Base-by-base conservation (phyloP, 2,329 filamentous ascomycete genomes). In the Trichoderma sp. region DNA sequence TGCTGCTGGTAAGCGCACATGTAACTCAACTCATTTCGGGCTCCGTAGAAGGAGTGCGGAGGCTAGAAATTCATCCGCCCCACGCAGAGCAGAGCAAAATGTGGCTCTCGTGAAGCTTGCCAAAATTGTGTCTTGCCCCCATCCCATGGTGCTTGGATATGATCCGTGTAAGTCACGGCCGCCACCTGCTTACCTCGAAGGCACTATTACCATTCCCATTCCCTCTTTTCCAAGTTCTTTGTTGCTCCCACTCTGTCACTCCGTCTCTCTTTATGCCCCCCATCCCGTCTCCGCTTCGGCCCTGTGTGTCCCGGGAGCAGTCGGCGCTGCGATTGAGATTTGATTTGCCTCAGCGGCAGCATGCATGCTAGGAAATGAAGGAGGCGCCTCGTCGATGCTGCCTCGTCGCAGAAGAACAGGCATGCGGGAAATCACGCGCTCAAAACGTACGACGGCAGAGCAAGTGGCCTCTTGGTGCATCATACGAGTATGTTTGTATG, bases 341-440 rank as follows among this genome's bases (percentile, higher is more conserved):
- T 50, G 20, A 23, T 23, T 53, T 50, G 61, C 36, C 34, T 23
- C 34, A 53, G 64, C 64, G 64, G 64, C 64, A 57, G 39, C 36
- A 68, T 61, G 66, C 66, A 68, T 36, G n/a, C 20, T 17, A 36
- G 66, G 64, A 68, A 61, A 68, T 68, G 57, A 68, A 61, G 66
- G 66, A 61, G 66, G 66, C 36, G 15, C 55, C 36, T 68, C 66
- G 66, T 61, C 39, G 66, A 68, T 50, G 55, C 55, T 50, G 39
- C 57, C 17, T 26, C 34, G 55, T 68, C 39, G 39, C 55, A 68
- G 66, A 61, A 32, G 66, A 58, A 59, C 66, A 68, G 66, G 66
- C 66, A 61, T 68, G 66, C 66, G 39, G 55, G 55, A 68, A 61
- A 68, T 68, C 66, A 68, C 55, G 66, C 66, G 66, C 66, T 47